A percentile compares a stretch with the other conserved stretches of the same genome.
Evolutionary conservation across 768 basidiomycete species (phyloP).

Genomic region (Leccinum truebloodii): DNA sequence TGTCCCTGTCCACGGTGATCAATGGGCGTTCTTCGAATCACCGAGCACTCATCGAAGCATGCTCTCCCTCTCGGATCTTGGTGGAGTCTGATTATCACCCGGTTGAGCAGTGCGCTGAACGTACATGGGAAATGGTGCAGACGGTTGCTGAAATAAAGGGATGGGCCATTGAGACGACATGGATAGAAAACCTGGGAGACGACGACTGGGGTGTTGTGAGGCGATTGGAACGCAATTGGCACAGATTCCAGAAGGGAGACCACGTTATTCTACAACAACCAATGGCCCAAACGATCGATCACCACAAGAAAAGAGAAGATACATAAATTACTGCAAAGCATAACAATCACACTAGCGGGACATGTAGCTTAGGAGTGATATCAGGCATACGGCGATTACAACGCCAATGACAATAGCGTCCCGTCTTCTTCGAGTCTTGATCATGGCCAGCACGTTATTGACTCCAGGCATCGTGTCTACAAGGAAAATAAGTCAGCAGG

Average conservation of each 20-base stretch:
- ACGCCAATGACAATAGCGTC: constrained; percentile 89
- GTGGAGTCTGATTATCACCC: constrained; percentile 86
- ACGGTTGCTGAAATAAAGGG: constrained; percentile 74
- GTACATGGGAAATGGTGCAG: constrained; percentile 77
- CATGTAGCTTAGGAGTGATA: constrained; percentile 59
- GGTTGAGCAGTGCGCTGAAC: constrained; percentile 52
- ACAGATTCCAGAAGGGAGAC: constrained; percentile 51
- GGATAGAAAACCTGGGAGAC: constrained; percentile 41
- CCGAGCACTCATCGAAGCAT: constrained; percentile 61
- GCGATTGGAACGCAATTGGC: constrained; percentile 73
- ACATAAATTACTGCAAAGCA: constrained; percentile 4
- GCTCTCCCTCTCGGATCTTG: constrained; percentile 67
- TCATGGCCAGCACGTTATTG: constrained; percentile 88
- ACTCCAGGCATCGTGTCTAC: constrained; percentile 92
- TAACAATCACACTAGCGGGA: constrained; percentile 24
- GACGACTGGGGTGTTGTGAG: constrained; percentile 63
- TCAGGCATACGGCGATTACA: constrained; percentile 82
- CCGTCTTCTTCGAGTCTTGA: constrained; percentile 84
- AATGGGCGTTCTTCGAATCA: constrained; percentile 72
- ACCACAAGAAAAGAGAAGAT: neutral
- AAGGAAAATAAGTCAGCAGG: constrained; percentile 2
- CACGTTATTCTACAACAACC: constrained; percentile 30
- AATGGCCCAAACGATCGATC: neutral
- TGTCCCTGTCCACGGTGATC: constrained; percentile 86
- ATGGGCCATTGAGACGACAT: constrained; percentile 71